Evolutionary conservation across 306 rosid genomes (phyloP), one percentile per base, ranked within the genome.

Genomic region (Quercus alba): DNA sequence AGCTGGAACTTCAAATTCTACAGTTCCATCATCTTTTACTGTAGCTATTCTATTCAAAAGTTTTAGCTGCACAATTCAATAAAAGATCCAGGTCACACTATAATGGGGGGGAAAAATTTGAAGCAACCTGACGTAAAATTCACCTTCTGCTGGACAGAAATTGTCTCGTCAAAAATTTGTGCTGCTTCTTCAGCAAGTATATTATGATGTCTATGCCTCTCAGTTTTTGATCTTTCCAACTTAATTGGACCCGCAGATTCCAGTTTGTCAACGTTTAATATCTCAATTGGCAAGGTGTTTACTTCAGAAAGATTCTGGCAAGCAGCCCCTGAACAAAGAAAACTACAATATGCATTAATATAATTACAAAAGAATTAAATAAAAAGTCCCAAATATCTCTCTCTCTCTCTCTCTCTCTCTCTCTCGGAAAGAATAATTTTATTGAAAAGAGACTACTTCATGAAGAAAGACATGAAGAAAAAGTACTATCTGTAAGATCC

Each of bases 21-120:
- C 98, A 55, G 99, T 93, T 84, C 99, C 98, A 58, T 96, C 90
- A 84, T 85, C 90, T 87, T 93, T 96, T 35, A 96, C 94, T 25
- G 99, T 90, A 78, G 99, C 94, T 87, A 96, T 87, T 88, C 93
- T 91, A 62, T 87, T 91, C 86, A 93, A 90, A 87, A 93, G 82
- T 82, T 85, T 87, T 78, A 93, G 86, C 99, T 96, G 99, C 91
- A 84, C 41, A 75, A 64, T 80, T 74, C 78, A 80, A 55, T 61
- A 62, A 69, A 82, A 56, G 77, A 59, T 55, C 78, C 74, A 81
- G 54, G 68, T 21, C 41, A 15, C 18, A 6, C 56, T 25, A 59
- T 21, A 25, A 21, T 15, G 30, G 55, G 72, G 62, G 33, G 31
- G 6, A 1, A 30, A 54, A 3, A 13, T 18, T 44, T 23, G 69